Evolutionary conservation across 768 basidiomycete species (phyloP).

Genomic region (Tremella mesenterica): DNA sequence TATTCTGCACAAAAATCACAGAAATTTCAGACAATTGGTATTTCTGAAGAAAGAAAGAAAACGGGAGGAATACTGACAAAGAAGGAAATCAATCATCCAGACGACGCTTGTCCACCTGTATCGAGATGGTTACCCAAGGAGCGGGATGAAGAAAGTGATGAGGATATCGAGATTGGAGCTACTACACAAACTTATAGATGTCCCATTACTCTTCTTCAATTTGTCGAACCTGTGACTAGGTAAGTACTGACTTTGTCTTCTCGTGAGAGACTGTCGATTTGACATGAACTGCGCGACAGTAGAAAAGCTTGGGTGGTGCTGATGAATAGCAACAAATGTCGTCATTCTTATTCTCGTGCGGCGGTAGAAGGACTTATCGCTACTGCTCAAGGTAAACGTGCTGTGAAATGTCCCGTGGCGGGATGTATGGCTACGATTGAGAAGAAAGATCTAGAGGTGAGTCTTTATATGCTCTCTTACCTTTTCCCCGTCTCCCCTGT

Average conservation of each 20-base stretch:
- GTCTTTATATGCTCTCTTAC: too few species aligned
- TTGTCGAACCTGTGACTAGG: constrained; percentile 75
- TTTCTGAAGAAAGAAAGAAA: background rate
- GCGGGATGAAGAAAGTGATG: constrained; percentile 66
- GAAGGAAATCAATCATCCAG: constrained; percentile 27
- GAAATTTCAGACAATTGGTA: too few species aligned
- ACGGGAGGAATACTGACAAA: background rate
- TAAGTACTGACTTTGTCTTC: constrained; percentile 46
- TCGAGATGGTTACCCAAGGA: constrained; percentile 47
- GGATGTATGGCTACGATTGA: constrained; percentile 32
- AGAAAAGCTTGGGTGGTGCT: too few species aligned
- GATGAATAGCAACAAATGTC: constrained; percentile 63
- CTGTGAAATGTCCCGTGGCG: constrained; percentile 40
- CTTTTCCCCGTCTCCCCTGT: too few species aligned
- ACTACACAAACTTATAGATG: constrained; percentile 74
- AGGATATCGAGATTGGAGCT: constrained; percentile 82
- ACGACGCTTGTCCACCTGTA: constrained; percentile 29
- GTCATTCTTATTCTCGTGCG: constrained; percentile 69
- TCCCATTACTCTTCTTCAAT: constrained; percentile 61
- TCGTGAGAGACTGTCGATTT: constrained; percentile 1
- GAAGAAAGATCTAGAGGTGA: constrained; percentile 36
- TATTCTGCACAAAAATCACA: background rate
- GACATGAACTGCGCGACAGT: too few species aligned
- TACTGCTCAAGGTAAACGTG: background rate
- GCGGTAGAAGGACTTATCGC: constrained; percentile 62